Evolutionary conservation across 495 filamentous ascomycete species (phyloP), one percentile per base, ranked within the genome.

Genomic region (Talaromyces borbonicus): DNA sequence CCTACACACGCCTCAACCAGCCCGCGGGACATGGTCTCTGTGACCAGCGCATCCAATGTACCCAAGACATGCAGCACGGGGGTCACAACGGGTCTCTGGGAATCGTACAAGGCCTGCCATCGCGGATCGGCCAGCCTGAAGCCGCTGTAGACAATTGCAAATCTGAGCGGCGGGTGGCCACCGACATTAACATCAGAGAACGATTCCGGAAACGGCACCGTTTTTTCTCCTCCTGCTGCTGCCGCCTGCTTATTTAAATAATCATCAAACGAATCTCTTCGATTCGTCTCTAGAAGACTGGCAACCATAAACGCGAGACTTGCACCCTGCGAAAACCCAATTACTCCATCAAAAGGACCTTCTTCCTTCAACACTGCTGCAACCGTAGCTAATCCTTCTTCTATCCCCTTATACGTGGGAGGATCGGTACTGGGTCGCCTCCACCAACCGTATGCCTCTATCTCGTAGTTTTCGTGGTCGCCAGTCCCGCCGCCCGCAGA

Each of bases 401-500:
- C 75, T 0, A 96, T 53, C 0, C 83, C 80, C 6, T 67, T 5
- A 78, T 73, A 1, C 65, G 67, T 19, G 65, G 67, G 30, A 59
- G 52, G 39, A 56, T 56, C 16, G 8, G 63, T 64, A 50, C 62
- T 63, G 14, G 64, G 80, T n/a, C 79, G 75, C 30, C 80, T 72
- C 76, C 79, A 95, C 92, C 90, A 97, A n/a, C 73, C 85, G 71
- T 79, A 94, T 16, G 73, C 68, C 49, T 92, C 87, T 19, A 69
- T 56, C 14, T 72, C 60, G 4, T 62, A 5, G 60, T 67, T 18
- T 1, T 58, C 56, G 15, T 51, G 54, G 18, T 48, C 59, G n/a
- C 56, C n/a, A n/a, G n/a, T n/a, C n/a, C n/a, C n/a, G n/a, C n/a
- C n/a, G n/a, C n/a, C n/a, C n/a, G n/a, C n/a, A n/a, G n/a, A n/a